Conservation (phyloP, 345 rosid genomes). For the Stellera chamaejasme region DNA sequence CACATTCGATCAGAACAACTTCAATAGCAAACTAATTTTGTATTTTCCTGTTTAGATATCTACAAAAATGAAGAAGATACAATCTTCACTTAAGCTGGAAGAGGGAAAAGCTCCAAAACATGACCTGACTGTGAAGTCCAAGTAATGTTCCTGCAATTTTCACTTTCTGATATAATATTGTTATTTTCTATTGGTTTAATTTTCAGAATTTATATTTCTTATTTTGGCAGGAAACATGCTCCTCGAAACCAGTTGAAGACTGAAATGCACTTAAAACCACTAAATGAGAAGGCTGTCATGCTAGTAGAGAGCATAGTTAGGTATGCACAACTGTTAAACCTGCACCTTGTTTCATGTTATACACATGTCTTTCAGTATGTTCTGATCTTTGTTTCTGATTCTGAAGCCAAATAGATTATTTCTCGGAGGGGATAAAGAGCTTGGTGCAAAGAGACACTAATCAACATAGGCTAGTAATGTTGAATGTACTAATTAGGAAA, state of each 20-base stretch:
- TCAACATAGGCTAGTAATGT: too few relatives aligned
- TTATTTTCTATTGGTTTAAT: conserved; percentile 2
- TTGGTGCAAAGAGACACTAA: too few relatives aligned
- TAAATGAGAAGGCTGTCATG: conserved; percentile 49
- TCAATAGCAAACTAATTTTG: too few relatives aligned
- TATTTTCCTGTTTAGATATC: conserved; percentile 42
- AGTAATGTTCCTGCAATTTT: conserved; percentile 27
- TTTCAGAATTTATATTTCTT: neutral
- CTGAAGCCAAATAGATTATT: too few relatives aligned
- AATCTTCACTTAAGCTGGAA: conserved; percentile 41
- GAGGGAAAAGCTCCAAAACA: conserved; percentile 42
- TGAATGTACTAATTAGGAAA: too few relatives aligned
- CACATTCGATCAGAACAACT: too few relatives aligned
- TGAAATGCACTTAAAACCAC: conserved; percentile 32
- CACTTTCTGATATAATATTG: neutral
- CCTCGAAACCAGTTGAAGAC: conserved; percentile 33
- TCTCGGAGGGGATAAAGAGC: too few relatives aligned
- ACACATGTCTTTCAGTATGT: conserved; percentile 1
- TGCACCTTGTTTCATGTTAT: neutral
- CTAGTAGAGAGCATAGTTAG: conserved; percentile 54
- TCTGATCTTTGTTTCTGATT: conserved; percentile 10
- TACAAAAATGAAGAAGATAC: conserved; percentile 59
- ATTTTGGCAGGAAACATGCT: conserved; percentile 50
- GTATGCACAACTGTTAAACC: conserved; percentile 22
- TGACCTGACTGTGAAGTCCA: conserved; percentile 39